phyloP scores from a whole-genome alignment of 306 rosid genomes.

The Adenanthera pavonina region DNA sequence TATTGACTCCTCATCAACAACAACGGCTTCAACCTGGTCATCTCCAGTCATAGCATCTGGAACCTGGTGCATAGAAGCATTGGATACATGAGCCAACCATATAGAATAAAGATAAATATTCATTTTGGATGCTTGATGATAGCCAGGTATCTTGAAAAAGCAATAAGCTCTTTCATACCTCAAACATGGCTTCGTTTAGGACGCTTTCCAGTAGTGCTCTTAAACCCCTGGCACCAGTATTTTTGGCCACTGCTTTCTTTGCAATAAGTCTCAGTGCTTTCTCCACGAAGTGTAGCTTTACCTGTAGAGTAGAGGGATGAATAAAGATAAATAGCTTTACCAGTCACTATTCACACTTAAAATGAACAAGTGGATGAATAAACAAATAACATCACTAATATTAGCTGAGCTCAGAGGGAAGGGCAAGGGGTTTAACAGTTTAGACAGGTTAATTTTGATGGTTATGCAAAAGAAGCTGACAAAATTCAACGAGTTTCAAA shows the following conservation, averaged over 20 bases:
- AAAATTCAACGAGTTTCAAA: constrained; percentile 27
- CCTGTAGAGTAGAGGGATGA: constrained; percentile 50
- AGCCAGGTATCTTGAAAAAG: constrained; percentile 5
- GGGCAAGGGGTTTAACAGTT: not conserved
- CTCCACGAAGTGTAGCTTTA: constrained; percentile 75
- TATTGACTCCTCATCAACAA: constrained; percentile 75
- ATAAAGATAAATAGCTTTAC: constrained; percentile 19
- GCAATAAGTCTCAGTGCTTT: constrained; percentile 78
- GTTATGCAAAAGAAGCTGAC: constrained; percentile 6
- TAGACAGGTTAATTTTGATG: constrained; percentile 9
- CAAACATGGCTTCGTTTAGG: constrained; percentile 89
- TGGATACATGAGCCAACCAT: constrained; percentile 16
- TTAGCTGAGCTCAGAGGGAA: constrained; percentile 14
- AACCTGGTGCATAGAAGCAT: constrained; percentile 58
- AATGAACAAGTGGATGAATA: constrained; percentile 17
- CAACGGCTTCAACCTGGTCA: constrained; percentile 77
- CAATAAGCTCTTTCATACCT: constrained; percentile 49
- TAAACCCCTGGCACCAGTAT: constrained; percentile 92
- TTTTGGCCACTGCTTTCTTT: constrained; percentile 78
- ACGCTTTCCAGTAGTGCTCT: constrained; percentile 77
- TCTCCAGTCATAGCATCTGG: constrained; percentile 74
- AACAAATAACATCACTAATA: constrained; percentile 28
- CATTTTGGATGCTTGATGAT: constrained; percentile 12
- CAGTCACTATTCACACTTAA: constrained; percentile 5
- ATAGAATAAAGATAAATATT: not conserved